These are phyloP conservation scores for Aspergillus ruber DNA, from an alignment of 2,329 filamentous ascomycete genomes.

Conservation along the genomic window DNA sequence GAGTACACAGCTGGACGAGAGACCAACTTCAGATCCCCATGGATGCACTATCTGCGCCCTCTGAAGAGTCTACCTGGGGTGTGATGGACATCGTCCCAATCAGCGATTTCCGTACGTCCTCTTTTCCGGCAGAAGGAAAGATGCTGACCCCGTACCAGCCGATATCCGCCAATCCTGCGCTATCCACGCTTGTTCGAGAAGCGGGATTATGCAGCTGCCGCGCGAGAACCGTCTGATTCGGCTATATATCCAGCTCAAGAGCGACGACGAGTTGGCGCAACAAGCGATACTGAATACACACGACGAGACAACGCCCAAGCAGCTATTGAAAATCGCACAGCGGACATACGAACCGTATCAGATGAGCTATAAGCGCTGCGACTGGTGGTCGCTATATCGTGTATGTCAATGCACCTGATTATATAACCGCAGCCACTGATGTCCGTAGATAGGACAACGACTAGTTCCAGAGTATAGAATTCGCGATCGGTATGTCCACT, in stretches of 20 bases:
- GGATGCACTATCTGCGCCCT: conserved; percentile 41
- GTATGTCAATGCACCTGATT: background rate
- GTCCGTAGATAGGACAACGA: conserved; percentile 61
- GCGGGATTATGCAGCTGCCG: conserved; percentile 61
- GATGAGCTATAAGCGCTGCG: conserved; percentile 56
- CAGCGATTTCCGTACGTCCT: conserved; percentile 45
- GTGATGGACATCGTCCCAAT: conserved; percentile 48
- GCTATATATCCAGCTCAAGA: conserved; percentile 58
- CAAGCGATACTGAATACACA: background rate
- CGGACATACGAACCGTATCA: conserved; percentile 62
- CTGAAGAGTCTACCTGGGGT: conserved; percentile 42
- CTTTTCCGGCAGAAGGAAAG: background rate
- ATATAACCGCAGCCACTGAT: background rate
- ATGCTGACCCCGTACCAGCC: background rate
- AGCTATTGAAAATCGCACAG: conserved; percentile 42
- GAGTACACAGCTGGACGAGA: conserved; percentile 61
- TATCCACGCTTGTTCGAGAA: conserved; percentile 51
- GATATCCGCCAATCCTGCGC: conserved; percentile 51
- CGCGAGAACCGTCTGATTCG: conserved; percentile 58
- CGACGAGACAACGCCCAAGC: background rate
- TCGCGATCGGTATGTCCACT: conserved; percentile 34
- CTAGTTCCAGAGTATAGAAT: conserved; percentile 53
- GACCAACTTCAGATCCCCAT: conserved; percentile 52
- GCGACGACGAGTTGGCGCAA: background rate
- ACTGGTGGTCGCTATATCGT: conserved; percentile 51